Evolutionary conservation across 2,329 filamentous ascomycete species (phyloP), one percentile per base, ranked within the genome.

Genomic region (Venturia oleaginea): DNA sequence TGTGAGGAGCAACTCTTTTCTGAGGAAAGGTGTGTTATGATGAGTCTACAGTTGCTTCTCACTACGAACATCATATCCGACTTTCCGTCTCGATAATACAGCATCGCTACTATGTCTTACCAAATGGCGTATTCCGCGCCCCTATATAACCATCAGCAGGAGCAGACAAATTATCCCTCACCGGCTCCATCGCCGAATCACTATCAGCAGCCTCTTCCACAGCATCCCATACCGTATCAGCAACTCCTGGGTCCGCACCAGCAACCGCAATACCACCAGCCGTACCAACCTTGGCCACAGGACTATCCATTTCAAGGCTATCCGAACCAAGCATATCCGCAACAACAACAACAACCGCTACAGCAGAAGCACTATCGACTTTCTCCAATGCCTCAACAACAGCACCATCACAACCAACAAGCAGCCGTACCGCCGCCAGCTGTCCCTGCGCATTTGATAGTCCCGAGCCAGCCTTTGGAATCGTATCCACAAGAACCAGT

Each of bases 121-220:
- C 51, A 57, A 57, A 57, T 37, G 51, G 30, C 17, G 27, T 57
- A 57, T 57, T 57, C 51, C 27, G 17, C 27, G 27, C 51, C 51
- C n/a, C 30, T 34, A 57, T 34, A 57, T 57, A 34, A 57, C 51
- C 27, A 54, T 4, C 48, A 57, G 11, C 51, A 57, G 19, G 8
- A 34, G 11, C 51, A 34, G 51, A 11, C 27, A 17, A 19, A 57
- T 15, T 57, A 57, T 13, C 51, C 51, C n/a, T 57, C 51, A 8
- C 51, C 51, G 34, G 27, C 51, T 57, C 51, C 51, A n/a, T 57
- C 51, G 30, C 51, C 51, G 11, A 57, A 57, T 22, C 51, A 57
- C 24, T n/a, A 57, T 34, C 51, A 34, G 24, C 24, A 32, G 24
- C 48, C 24, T 1, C 22, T 15, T 4, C 46, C n/a, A 24, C 48